Evolutionary conservation across 1,139 yeast genomes (phyloP).

Genomic region (Yamadazyma conglobata): DNA sequence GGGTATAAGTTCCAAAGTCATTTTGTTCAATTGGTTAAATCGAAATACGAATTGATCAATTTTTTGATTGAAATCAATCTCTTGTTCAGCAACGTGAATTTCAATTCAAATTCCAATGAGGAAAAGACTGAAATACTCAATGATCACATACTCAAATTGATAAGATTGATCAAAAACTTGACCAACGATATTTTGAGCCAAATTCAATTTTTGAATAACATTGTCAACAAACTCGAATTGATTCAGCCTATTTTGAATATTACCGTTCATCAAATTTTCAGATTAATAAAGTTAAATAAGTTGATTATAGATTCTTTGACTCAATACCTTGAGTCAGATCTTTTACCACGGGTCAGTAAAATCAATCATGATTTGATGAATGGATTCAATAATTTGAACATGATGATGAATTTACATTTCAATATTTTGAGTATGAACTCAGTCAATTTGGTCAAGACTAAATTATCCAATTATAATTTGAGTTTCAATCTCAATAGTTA

Average conservation of each 20-base stretch:
- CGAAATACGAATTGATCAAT: slow-evolving; percentile 19
- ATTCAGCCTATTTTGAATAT: slow-evolving; percentile 35
- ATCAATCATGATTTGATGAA: slow-evolving; percentile 38
- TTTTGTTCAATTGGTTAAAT: slow-evolving; percentile 14
- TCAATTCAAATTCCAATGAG: slow-evolving; percentile 21
- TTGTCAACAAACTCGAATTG: slow-evolving; percentile 14
- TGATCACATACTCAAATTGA: slow-evolving; percentile 47
- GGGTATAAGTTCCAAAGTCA: slow-evolving; percentile 5
- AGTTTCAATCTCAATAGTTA: slow-evolving; percentile 19
- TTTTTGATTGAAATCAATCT: slow-evolving; percentile 16
- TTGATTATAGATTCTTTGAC: slow-evolving; percentile 30
- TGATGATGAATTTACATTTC: slow-evolving; percentile 27
- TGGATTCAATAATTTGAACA: slow-evolving; percentile 31
- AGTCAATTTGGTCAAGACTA: slow-evolving; percentile 21
- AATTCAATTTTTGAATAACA: slow-evolving; percentile 21
- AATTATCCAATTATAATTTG: slow-evolving; percentile 26
- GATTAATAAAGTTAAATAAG: slow-evolving; percentile 35
- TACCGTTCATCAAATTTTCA: slow-evolving; percentile 33
- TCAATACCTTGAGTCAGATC: slow-evolving; percentile 19
- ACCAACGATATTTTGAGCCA: slow-evolving; percentile 36
- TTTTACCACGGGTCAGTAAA: slow-evolving; percentile 28
- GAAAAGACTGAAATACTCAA: slow-evolving; percentile 40
- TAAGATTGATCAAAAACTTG: slow-evolving; percentile 41
- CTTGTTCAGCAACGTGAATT: slow-evolving; percentile 8
- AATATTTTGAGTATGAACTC: slow-evolving; percentile 24